Conservation (phyloP, 75 land plant species). For the Pinus tabuliformis region DNA sequence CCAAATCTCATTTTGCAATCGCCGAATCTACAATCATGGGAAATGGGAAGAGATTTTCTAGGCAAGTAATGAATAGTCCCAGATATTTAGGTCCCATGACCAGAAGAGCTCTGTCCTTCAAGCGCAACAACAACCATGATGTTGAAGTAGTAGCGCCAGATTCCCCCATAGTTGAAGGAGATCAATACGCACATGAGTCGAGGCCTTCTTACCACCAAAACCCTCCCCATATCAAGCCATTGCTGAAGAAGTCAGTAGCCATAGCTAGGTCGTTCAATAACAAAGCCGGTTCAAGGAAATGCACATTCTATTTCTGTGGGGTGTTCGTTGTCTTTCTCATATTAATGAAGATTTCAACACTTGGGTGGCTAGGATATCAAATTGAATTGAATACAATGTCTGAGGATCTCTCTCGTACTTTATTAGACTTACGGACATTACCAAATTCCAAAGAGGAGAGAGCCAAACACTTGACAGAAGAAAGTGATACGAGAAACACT, state of each 20-base stretch:
- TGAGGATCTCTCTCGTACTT: constrained; percentile 22
- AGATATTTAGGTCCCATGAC: constrained; percentile 53
- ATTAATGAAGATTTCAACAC: constrained; percentile 43
- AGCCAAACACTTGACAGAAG: constrained; percentile 6
- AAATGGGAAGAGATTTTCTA: not conserved
- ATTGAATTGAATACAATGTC: not conserved
- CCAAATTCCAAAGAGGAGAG: constrained; percentile 16
- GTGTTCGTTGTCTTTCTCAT: constrained; percentile 50
- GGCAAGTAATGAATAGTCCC: constrained; percentile 46
- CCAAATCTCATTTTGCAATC: too few species aligned
- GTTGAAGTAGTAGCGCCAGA: not conserved
- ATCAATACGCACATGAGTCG: not conserved
- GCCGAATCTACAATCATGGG: not conserved
- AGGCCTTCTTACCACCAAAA: not conserved
- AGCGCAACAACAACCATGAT: constrained; percentile 23
- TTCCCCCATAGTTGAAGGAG: not conserved
- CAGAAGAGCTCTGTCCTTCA: constrained; percentile 63
- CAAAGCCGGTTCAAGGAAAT: constrained; percentile 45
- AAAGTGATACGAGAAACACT: constrained; percentile 23
- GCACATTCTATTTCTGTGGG: constrained; percentile 54
- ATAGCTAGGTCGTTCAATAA: constrained; percentile 15
- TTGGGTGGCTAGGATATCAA: constrained; percentile 42
- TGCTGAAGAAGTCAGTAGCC: not conserved
- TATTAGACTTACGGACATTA: constrained; percentile 5
- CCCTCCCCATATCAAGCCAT: constrained; percentile 4